Percentiles rank a stretch among this genome's conserved stretches.
Conservation (phyloP, 768 basidiomycete genomes). For the Auricularia heimuer region DNA sequence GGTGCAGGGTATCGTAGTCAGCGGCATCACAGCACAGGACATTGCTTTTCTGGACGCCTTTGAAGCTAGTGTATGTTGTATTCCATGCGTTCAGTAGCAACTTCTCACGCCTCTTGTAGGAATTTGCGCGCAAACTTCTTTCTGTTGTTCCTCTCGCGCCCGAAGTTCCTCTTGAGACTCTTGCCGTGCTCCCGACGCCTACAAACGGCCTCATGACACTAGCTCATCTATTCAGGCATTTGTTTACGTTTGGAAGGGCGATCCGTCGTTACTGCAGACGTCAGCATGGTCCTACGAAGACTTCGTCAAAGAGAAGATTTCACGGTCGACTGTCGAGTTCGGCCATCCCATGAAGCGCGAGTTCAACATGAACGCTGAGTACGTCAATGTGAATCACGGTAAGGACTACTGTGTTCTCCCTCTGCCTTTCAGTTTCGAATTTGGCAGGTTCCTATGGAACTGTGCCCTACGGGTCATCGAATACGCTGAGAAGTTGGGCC, state of each 20-base stretch:
- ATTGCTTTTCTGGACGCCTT: constrained; percentile 26
- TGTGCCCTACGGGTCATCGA: constrained; percentile 21
- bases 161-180: not conserved
- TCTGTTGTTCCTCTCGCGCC: not conserved
- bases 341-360: constrained; percentile 22
- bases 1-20: constrained; percentile 28
- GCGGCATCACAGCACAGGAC: constrained; percentile 23
- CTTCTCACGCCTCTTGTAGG: not conserved
- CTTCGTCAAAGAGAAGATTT: not conserved
- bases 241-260: not conserved
- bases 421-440: not conserved
- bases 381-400: constrained; percentile 7
- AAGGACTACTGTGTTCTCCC: not conserved
- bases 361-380: constrained; percentile 19
- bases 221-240: not conserved
- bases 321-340: constrained; percentile 8
- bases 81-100: not conserved
- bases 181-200: not conserved
- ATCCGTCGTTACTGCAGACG: not conserved
- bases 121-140: not conserved
- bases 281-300: constrained; percentile 18
- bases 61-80: constrained; percentile 23
- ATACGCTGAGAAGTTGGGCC: constrained; percentile 16
- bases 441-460: constrained; percentile 24
- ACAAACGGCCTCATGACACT: not conserved